Conservation (phyloP, 805 yeast genomes). For the Ascoidea tarda region DNA sequence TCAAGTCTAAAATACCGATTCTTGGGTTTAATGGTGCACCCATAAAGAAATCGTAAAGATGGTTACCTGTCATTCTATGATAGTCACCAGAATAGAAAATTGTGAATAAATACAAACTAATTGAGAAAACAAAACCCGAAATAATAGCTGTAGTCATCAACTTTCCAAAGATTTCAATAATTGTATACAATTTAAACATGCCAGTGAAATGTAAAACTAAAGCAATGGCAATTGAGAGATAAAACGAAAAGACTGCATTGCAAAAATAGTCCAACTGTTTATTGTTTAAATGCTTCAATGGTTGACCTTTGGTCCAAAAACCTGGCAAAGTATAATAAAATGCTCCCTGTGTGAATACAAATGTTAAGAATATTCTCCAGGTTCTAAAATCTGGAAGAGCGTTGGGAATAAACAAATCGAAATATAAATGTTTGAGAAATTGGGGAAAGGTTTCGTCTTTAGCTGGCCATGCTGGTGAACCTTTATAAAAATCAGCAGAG, state of each 20-base stretch:
- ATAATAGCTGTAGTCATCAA: conserved; percentile 87
- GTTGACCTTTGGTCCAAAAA: conserved; percentile 90
- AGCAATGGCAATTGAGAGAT: conserved; percentile 45
- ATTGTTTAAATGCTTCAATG: conserved; percentile 66
- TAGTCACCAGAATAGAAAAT: conserved; percentile 55
- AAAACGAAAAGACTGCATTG: conserved; percentile 81
- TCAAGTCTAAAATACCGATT: conserved; percentile 80
- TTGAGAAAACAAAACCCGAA: conserved; percentile 58
- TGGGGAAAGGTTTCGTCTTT: conserved; percentile 37
- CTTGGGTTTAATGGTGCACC: conserved; percentile 97
- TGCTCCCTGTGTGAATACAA: conserved; percentile 50
- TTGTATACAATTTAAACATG: conserved; percentile 55
- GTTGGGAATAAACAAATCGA: conserved; percentile 34
- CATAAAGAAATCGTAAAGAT: conserved; percentile 84
- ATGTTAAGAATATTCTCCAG: conserved; percentile 59
- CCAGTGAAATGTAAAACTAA: conserved; percentile 60
- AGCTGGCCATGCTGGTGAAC: conserved; percentile 56
- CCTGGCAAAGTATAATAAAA: conserved; percentile 86
- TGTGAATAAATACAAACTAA: conserved; percentile 58
- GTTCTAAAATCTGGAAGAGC: conserved; percentile 42
- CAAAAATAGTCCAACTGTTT: conserved; percentile 85
- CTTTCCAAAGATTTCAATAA: conserved; percentile 76
- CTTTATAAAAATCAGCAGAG: conserved; percentile 67
- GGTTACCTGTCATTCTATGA: conserved; percentile 86
- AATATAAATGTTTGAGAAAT: conserved; percentile 31